Evolutionary conservation across 257 asterid genomes (phyloP), one percentile per base, ranked within the genome.

Genomic region (Parsonsia alboflavescens): DNA sequence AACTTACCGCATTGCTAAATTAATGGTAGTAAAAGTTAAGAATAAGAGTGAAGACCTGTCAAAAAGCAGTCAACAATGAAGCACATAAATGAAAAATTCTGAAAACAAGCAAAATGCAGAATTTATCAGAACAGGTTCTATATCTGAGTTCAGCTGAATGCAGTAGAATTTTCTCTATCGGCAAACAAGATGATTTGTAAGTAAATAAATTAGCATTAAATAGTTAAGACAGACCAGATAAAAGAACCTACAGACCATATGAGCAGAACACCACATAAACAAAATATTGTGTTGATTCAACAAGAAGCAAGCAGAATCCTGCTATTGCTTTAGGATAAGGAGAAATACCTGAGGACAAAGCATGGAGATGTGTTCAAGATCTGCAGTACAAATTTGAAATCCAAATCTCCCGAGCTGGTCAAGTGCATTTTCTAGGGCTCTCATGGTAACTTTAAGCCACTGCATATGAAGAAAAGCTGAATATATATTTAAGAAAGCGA

Each of bases 261-360:
- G 21, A 59, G 41, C 26, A 30, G 62, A 46, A 62, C 62, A 57
- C 5, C 10, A 41, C 57, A 72, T 21, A 52, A 68, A 24, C 28
- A 19, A 22, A 73, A 73, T 45, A 46, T 48, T 44, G 2, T 46
- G 42, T n/a, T 16, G 54, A 13, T 64, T 50, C 33, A 26, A 16
- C 68, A 63, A 13, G 46, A 15, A 63, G 48, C 2, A 0, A 16
- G 13, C 3, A 61, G 24, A 33, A 63, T 33, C 26, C 54, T 42
- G 19, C 8, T 44, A 33, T 45, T 16, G 69, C 49, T 57, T 67
- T 58, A 59, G 9, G 10, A 76, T 58, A 67, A 42, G 45, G 79
- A 54, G 24, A 71, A 73, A 74, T 83, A 93, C 98, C 97, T 86
- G 82, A 26, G 97, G 96, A 78, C 90, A 93, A 79, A 91, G 76